Conservation (phyloP, 1,284 basidiomycete species). For the Naganishia albida region DNA sequence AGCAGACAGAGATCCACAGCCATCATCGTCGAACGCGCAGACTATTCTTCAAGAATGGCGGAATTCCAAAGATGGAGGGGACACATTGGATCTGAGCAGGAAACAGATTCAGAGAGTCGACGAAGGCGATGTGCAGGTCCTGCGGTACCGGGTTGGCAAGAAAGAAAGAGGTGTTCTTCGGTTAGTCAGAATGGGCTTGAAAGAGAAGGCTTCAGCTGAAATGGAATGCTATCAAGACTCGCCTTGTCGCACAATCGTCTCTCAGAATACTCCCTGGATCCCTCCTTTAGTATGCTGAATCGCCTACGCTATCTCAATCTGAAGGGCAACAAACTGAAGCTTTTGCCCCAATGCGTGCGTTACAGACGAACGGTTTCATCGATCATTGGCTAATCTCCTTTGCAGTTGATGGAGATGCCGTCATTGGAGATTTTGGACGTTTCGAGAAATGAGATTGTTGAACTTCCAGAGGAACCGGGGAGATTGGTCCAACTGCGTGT, state of each 20-base stretch:
- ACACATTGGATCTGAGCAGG: conserved; percentile 78
- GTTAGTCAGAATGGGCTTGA: conserved; percentile 54
- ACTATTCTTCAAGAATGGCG: conserved; percentile 65
- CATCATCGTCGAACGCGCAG: conserved; percentile 15
- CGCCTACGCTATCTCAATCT: conserved; percentile 90
- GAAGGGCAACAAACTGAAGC: conserved; percentile 79
- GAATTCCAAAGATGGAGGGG: conserved; percentile 71
- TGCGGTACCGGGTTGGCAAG: conserved; percentile 62
- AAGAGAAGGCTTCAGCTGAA: neutral
- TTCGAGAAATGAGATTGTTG: conserved; percentile 85
- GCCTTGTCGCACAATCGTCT: conserved; percentile 85
- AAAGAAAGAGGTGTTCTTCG: conserved; percentile 65
- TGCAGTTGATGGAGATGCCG: conserved; percentile 77
- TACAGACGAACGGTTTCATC: conserved; percentile 4
- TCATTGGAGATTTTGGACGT: conserved; percentile 92
- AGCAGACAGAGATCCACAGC: neutral
- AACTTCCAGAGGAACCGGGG: conserved; percentile 77
- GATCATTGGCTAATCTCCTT: conserved; percentile 25
- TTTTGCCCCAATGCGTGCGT: conserved; percentile 84
- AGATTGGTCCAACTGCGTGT: conserved; percentile 76
- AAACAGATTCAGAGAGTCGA: conserved; percentile 73
- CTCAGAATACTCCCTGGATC: conserved; percentile 66
- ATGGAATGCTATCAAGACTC: conserved; percentile 60
- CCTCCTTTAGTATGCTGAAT: conserved; percentile 72
- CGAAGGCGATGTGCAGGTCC: conserved; percentile 69